Base-by-base conservation (phyloP, 2,329 filamentous ascomycete species). In the Epichloe brachyelytri region DNA sequence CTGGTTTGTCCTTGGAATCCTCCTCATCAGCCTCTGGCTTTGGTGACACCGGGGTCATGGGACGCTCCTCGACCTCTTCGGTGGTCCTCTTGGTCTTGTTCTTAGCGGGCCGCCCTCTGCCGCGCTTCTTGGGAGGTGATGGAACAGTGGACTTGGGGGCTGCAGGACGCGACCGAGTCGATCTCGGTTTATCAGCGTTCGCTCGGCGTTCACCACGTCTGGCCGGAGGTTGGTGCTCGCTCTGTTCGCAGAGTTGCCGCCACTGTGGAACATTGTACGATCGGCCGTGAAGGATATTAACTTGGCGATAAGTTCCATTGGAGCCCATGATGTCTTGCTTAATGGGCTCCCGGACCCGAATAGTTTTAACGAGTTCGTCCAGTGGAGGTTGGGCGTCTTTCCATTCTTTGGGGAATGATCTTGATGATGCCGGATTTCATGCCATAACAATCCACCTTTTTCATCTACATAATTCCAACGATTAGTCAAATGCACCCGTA, bases 391-490 rank as follows among this genome's bases (percentile, higher is more conserved):
- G 82, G 26, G 81, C 76, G 56, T 90, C 80, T 68, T 80, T 93
- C 93, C 93, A 98, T 79, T 97, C 90, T 61, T 85, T 72, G 0
- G 93, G 93, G 90, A 49, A 97, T 85, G 53, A 98, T 85, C 71
- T 98, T 97, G 63, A 97, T 82, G 60, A 98, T 96, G 37, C 93
- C 93, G 20, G 89, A 93, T 69, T 88, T 88, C 93, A 98, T 98
- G 61, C 93, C 93, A 66, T 95, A 95, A 57, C 82, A 80, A 67
- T 98, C 88, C 55, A 98, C 81, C 68, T 88, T 90, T 63, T 83
- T 80, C 76, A 84, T 83, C 80, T 84, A 53, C 17, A 43, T 46
- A 15, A 30, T 30, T 43, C 47, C 37, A 54, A 6, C 39, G 47
- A 58, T 51, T 49, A 51, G 63, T 67, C 55, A 68, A 65, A 54